These are phyloP conservation scores for Babesia gibsoni DNA, from an alignment of 169 alveolate genomes.

Conservation along the genomic window DNA sequence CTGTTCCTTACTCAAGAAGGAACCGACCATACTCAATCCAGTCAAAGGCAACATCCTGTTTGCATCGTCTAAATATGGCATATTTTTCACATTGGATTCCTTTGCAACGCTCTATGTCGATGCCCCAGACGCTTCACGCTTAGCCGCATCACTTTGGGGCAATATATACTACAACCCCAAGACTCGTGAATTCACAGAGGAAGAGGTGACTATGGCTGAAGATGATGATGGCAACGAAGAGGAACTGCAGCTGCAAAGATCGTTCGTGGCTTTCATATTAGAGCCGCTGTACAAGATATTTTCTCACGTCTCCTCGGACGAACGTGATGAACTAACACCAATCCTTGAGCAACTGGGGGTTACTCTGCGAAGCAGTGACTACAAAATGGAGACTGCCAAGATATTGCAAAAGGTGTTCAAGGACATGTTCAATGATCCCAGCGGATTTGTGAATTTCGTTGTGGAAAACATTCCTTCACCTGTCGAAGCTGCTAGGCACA, in stretches of 20 bases:
- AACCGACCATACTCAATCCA: conserved; percentile 82
- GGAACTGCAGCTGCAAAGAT: conserved; percentile 80
- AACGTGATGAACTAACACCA: conserved; percentile 89
- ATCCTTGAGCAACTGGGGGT: conserved; percentile 77
- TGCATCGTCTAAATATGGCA: conserved; percentile 91
- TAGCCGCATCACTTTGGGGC: conserved; percentile 88
- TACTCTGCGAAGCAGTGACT: conserved; percentile 36
- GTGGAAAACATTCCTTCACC: conserved; percentile 71
- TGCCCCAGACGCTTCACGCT: conserved; percentile 65
- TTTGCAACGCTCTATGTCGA: conserved; percentile 87
- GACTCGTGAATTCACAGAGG: conserved; percentile 43
- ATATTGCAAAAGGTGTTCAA: conserved; percentile 64
- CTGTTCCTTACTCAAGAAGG: conserved; percentile 9
- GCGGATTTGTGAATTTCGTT: conserved; percentile 89
- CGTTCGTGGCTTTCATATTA: conserved; percentile 95
- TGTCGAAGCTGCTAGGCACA: conserved; percentile 62
- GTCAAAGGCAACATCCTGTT: conserved; percentile 91
- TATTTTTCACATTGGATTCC: conserved; percentile 90
- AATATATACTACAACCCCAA: conserved; percentile 81
- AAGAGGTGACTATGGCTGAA: conserved; percentile 4
- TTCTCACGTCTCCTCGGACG: conserved; percentile 93
- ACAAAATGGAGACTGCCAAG: conserved; percentile 48
- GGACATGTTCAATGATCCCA: conserved; percentile 67
- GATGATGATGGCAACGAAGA: conserved; percentile 58
- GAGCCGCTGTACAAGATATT: conserved; percentile 98